A percentile compares a stretch with the other conserved stretches of the same genome.
phyloP scores from a whole-genome alignment of 1,139 yeast species.

The Saccharomyces hybrid region DNA sequence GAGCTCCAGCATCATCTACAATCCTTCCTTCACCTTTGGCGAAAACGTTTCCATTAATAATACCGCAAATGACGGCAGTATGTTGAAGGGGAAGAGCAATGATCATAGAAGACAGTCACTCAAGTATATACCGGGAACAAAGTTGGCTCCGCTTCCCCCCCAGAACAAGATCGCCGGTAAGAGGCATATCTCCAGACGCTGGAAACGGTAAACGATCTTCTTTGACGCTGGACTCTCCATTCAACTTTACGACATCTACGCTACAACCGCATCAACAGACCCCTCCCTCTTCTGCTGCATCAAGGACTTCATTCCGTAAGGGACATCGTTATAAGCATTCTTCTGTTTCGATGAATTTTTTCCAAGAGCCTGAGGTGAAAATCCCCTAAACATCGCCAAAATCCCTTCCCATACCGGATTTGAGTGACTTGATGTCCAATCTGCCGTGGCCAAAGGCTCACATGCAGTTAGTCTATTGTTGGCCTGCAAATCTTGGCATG shows the following conservation, averaged over 20 bases:
- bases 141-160: slow-evolving; percentile 32
- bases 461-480: slow-evolving; percentile 41
- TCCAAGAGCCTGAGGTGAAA: slow-evolving; percentile 80
- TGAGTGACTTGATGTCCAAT: slow-evolving; percentile 52
- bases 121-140: slow-evolving; percentile 35
- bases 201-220: slow-evolving; percentile 15
- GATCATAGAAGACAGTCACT: slow-evolving; percentile 24
- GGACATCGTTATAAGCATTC: slow-evolving; percentile 96
- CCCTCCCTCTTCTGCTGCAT: slow-evolving; percentile 40
- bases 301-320: slow-evolving; percentile 79
- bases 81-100: slow-evolving; percentile 3
- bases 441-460: slow-evolving; percentile 64
- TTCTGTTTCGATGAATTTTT: slow-evolving; percentile 92
- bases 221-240: slow-evolving; percentile 35
- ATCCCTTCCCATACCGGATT: slow-evolving; percentile 71
- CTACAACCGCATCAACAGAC: slow-evolving; percentile 6
- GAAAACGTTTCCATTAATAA: slow-evolving; percentile 8
- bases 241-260: slow-evolving; percentile 40
- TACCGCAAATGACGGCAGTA: not conserved
- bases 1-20: slow-evolving; percentile 30
- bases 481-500: slow-evolving; percentile 21
- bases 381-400: slow-evolving; percentile 75
- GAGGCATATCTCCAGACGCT: slow-evolving; percentile 4
- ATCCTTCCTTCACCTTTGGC: slow-evolving; percentile 30
- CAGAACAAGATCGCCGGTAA: slow-evolving; percentile 27